phyloP scores from a whole-genome alignment of 1,284 basidiomycete genomes.

The Rhodotorula sp. region DNA sequence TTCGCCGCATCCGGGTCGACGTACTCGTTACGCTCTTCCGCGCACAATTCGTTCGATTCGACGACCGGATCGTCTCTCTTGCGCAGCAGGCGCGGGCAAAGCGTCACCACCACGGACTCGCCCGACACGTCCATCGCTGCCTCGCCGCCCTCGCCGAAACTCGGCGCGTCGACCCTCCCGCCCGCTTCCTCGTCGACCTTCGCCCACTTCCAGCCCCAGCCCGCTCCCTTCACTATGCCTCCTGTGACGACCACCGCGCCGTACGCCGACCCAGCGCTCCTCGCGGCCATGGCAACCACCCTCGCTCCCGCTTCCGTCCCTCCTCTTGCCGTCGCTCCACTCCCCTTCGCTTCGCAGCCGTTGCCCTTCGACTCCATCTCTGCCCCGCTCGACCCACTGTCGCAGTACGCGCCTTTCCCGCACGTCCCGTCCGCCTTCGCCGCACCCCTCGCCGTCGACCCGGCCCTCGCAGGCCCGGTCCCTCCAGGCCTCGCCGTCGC shows the following conservation, averaged over 20 bases:
- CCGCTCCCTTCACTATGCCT: conserved; percentile 15
- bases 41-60: conserved; percentile 27
- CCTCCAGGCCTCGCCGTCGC: not conserved
- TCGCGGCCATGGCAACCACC: not conserved
- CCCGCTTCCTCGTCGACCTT: conserved; percentile 1
- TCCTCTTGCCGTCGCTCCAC: not conserved
- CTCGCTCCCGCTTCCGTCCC: conserved; percentile 7
- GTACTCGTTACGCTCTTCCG: conserved; percentile 14
- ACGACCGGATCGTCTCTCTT: conserved; percentile 7
- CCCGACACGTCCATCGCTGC: conserved; percentile 23
- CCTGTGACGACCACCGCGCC: not conserved
- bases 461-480: not conserved
- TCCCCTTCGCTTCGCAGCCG: not conserved
- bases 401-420: not conserved
- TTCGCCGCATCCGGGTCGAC: conserved; percentile 4
- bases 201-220: conserved; percentile 27
- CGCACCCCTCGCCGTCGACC: not conserved
- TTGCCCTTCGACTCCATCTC: not conserved
- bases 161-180: not conserved
- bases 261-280: not conserved
- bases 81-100: not conserved
- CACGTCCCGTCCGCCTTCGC: not conserved
- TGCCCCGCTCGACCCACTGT: not conserved
- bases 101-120: conserved; percentile 1
- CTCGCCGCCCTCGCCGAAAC: conserved; percentile 14